Conservation (phyloP, 2,329 filamentous ascomycete species). For the Trichoderma polysporum region DNA sequence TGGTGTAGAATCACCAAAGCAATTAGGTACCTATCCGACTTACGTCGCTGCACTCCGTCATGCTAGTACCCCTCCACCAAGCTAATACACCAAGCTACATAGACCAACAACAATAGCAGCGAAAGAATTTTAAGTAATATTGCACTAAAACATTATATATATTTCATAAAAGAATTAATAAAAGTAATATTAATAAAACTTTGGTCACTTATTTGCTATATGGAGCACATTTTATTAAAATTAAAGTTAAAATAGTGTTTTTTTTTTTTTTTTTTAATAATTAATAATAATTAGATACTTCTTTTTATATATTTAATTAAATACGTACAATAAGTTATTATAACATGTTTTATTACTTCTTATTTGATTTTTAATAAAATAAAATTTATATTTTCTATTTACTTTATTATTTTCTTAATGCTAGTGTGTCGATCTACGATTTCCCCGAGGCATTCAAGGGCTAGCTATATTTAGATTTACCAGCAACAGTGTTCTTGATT, state of each 20-base stretch:
- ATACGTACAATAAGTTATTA: no score
- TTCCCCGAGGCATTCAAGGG: no score
- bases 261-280: no score
- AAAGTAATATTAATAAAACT: no score
- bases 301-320: no score
- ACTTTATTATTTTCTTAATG: background rate
- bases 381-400: background rate
- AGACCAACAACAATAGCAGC: background rate
- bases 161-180: background rate
- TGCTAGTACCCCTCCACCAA: constrained; percentile 13
- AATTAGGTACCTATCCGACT: constrained; percentile 19
- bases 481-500: background rate
- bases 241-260: no score
- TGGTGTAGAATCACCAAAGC: constrained; percentile 1
- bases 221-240: no score
- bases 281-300: no score
- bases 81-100: background rate
- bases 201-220: no score
- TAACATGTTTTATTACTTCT: no score
- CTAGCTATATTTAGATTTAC: no score
- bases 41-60: constrained; percentile 15
- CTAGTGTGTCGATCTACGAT: no score
- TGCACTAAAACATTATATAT: background rate
- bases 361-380: background rate
- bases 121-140: background rate